A percentile compares a stretch with the other conserved stretches of the same genome.
Conservation (phyloP, 2,329 filamentous ascomycete genomes). For the Trichoderma harzianum region DNA sequence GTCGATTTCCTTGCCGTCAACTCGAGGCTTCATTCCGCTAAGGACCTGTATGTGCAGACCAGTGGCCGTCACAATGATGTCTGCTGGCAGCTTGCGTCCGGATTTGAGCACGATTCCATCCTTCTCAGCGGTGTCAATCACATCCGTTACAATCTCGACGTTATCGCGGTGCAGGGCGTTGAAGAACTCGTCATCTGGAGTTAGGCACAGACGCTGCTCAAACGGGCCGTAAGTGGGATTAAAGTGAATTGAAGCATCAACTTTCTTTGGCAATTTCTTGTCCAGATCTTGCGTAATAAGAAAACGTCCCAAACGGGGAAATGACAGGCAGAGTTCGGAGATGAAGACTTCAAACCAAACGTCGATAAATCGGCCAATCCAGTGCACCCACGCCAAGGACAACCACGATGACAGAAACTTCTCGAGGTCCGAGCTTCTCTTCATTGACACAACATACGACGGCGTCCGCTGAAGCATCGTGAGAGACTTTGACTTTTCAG, state of each 20-base stretch:
- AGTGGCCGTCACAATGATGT: constrained; percentile 68
- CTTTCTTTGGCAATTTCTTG: constrained; percentile 49
- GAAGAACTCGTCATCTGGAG: constrained; percentile 55
- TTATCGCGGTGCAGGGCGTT: constrained; percentile 44
- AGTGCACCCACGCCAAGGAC: constrained; percentile 45
- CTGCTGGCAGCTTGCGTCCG: constrained; percentile 52
- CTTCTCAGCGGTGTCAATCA: constrained; percentile 48
- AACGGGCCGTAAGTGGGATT: constrained; percentile 63
- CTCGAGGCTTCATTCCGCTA: constrained; percentile 48
- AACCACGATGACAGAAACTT: constrained; percentile 41
- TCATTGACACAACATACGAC: constrained; percentile 60
- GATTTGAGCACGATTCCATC: constrained; percentile 47
- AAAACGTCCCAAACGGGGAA: constrained; percentile 25
- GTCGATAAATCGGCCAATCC: constrained; percentile 47
- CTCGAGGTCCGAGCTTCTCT: constrained; percentile 38
- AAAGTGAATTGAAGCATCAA: constrained; percentile 61
- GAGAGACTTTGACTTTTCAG: constrained; percentile 60
- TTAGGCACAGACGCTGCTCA: constrained; percentile 73
- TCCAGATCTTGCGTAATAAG: constrained; percentile 43
- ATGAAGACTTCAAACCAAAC: constrained; percentile 47
- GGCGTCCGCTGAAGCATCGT: constrained; percentile 83
- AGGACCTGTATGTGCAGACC: constrained; percentile 59
- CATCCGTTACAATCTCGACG: constrained; percentile 48
- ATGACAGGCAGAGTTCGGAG: constrained; percentile 28
- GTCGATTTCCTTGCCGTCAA: constrained; percentile 53